Evolutionary conservation across 345 rosid species (phyloP).

Genomic region (Euclidium syriacum): DNA sequence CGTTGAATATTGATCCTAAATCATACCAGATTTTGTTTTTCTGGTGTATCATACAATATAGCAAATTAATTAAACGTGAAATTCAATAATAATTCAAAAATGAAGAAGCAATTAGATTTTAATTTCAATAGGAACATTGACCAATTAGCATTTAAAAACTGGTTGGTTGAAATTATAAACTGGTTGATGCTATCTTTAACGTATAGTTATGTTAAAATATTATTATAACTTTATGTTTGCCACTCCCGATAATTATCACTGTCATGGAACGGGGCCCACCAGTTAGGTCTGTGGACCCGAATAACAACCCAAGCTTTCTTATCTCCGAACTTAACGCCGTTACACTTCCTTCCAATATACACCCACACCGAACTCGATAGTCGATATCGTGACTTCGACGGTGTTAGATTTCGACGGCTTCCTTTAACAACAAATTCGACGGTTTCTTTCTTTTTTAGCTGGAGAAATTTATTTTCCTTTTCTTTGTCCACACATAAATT

Average conservation of each 20-base stretch:
- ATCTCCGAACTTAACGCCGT: conserved; percentile 33
- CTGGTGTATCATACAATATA: no score
- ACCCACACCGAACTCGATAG: neutral
- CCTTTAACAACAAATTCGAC: no score
- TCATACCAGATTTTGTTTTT: no score
- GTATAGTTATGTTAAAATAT: neutral
- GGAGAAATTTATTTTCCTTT: neutral
- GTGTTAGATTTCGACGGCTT: conserved; percentile 21
- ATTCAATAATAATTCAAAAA: no score
- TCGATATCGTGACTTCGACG: conserved; percentile 12
- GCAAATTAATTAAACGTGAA: no score
- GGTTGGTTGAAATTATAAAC: neutral
- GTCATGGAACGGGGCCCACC: conserved; percentile 22
- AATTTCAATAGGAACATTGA: no score
- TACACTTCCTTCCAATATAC: conserved; percentile 2
- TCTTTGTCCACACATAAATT: no score
- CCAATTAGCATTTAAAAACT: neutral
- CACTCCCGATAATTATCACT: conserved; percentile 15
- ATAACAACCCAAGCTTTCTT: conserved; percentile 23
- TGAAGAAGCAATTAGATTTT: no score
- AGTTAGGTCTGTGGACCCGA: neutral
- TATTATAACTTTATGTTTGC: neutral
- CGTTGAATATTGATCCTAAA: no score
- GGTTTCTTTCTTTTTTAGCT: neutral
- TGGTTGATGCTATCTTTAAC: conserved; percentile 2